Conservation (phyloP, 306 rosid species). For the Pyrus betulifolia region DNA sequence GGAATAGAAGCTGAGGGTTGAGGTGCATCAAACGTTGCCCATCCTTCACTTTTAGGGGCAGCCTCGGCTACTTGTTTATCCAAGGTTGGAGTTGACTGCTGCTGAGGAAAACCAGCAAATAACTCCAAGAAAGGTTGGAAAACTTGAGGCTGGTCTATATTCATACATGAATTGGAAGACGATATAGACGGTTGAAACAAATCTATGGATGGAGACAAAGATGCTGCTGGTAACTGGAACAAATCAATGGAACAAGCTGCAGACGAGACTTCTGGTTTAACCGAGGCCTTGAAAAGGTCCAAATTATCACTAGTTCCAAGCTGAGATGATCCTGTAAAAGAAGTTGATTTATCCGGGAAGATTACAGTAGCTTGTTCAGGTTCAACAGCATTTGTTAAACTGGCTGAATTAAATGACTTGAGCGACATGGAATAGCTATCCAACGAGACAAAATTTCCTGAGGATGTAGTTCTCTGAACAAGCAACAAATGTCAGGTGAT, state of each 20-base stretch:
- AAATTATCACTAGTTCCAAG: slow-evolving; percentile 37
- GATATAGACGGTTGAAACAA: slow-evolving; percentile 32
- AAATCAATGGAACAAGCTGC: slow-evolving; percentile 42
- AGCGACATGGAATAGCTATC: slow-evolving; percentile 41
- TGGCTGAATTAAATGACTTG: slow-evolving; percentile 43
- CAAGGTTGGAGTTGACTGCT: slow-evolving; percentile 26
- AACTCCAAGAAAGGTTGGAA: slow-evolving; percentile 31
- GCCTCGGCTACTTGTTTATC: slow-evolving; percentile 32
- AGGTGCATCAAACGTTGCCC: slow-evolving; percentile 77
- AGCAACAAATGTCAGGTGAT: slow-evolving; percentile 15
- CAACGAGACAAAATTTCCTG: slow-evolving; percentile 43
- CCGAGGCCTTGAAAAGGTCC: slow-evolving; percentile 32
- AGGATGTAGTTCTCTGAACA: slow-evolving; percentile 50
- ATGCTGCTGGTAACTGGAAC: slow-evolving; percentile 42
- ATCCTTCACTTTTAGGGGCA: slow-evolving; percentile 54
- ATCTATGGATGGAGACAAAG: slow-evolving; percentile 29
- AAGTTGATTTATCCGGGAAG: slow-evolving; percentile 26
- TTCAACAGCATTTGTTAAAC: slow-evolving; percentile 41
- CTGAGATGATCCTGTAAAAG: slow-evolving; percentile 26
- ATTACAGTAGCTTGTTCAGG: slow-evolving; percentile 35
- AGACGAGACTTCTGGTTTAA: slow-evolving; percentile 21
- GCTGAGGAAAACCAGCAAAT: slow-evolving; percentile 34
- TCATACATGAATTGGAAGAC: slow-evolving; percentile 21
- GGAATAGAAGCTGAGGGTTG: slow-evolving; percentile 23
- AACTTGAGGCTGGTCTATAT: slow-evolving; percentile 24